Conservation (phyloP, 331 rosid genomes). For the Dryas integrifolia region DNA sequence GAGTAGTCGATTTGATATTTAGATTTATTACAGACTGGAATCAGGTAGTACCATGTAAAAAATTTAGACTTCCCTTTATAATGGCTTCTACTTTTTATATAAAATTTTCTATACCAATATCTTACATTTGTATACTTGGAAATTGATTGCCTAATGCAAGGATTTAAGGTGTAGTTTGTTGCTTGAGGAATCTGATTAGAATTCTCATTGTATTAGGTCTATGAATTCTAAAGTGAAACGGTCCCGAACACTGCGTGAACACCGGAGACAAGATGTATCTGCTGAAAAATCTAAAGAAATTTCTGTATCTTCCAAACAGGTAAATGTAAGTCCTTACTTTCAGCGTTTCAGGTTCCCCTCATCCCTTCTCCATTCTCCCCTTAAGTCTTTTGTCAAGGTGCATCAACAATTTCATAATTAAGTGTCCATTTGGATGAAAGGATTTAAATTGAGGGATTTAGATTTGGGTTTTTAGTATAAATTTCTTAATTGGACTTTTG, state of each 20-base stretch:
- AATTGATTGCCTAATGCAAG: neutral
- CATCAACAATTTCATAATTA: neutral
- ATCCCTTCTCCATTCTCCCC: neutral
- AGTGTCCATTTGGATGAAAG: neutral
- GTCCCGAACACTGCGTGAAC: conserved; percentile 46
- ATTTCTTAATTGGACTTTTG: neutral
- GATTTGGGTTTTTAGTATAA: neutral
- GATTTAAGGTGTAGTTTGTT: neutral
- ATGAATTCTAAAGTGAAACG: conserved; percentile 56
- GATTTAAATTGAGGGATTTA: neutral
- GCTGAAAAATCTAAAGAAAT: conserved; percentile 35
- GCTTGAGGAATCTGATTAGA: neutral
- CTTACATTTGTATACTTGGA: neutral
- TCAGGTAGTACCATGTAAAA: neutral
- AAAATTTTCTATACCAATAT: neutral
- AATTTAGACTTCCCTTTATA: too few species aligned
- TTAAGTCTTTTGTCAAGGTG: neutral
- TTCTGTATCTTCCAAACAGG: conserved; percentile 46
- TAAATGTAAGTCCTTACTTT: conserved; percentile 7
- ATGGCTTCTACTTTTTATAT: neutral
- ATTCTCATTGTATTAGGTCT: conserved; percentile 35
- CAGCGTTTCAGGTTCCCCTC: neutral
- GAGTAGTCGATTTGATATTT: neutral
- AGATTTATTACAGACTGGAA: neutral
- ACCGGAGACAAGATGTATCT: conserved; percentile 35